Conservation (phyloP, 2,329 filamentous ascomycete species). For the Phialocephala subalpina region DNA sequence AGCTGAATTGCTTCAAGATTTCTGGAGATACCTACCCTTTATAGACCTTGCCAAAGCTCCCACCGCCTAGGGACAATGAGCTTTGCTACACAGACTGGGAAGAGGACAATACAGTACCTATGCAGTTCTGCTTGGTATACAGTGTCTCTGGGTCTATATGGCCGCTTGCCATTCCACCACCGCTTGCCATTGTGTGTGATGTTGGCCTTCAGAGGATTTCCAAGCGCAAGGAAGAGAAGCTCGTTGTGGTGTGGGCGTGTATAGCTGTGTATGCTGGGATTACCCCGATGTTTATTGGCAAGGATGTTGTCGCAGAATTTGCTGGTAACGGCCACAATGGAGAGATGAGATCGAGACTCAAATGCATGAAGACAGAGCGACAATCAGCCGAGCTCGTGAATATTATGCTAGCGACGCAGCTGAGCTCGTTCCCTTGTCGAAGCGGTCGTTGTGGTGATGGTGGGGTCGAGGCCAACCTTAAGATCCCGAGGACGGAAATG, state of each 20-base stretch:
- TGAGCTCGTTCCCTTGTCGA: slow-evolving; percentile 18
- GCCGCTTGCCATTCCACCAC: slow-evolving; percentile 50
- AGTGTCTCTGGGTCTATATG: slow-evolving; percentile 85
- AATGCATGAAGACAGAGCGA: slow-evolving; percentile 8
- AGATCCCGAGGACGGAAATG: background rate
- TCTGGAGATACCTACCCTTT: slow-evolving; percentile 74
- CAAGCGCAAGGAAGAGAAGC: slow-evolving; percentile 15
- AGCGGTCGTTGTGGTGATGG: slow-evolving; percentile 35
- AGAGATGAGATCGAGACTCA: background rate
- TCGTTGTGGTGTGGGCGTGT: slow-evolving; percentile 1
- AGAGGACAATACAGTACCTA: slow-evolving; percentile 62
- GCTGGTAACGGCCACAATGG: slow-evolving; percentile 13
- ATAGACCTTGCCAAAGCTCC: slow-evolving; percentile 98
- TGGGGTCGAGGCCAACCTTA: slow-evolving; percentile 24
- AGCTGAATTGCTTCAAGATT: slow-evolving; percentile 25
- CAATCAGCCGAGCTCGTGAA: background rate
- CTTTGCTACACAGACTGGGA: slow-evolving; percentile 27
- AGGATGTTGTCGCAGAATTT: slow-evolving; percentile 25
- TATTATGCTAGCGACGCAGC: slow-evolving; percentile 10
- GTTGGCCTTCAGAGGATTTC: slow-evolving; percentile 9
- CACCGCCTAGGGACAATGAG: slow-evolving; percentile 71
- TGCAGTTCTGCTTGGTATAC: slow-evolving; percentile 93
- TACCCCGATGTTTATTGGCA: slow-evolving; percentile 16
- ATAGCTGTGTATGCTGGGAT: slow-evolving; percentile 19
- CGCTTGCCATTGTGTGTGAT: slow-evolving; percentile 40